Percentiles rank a stretch among this genome's conserved stretches.
These are phyloP conservation scores for Citropsis articulata DNA, from an alignment of 345 rosid genomes.

Conservation along the genomic window DNA sequence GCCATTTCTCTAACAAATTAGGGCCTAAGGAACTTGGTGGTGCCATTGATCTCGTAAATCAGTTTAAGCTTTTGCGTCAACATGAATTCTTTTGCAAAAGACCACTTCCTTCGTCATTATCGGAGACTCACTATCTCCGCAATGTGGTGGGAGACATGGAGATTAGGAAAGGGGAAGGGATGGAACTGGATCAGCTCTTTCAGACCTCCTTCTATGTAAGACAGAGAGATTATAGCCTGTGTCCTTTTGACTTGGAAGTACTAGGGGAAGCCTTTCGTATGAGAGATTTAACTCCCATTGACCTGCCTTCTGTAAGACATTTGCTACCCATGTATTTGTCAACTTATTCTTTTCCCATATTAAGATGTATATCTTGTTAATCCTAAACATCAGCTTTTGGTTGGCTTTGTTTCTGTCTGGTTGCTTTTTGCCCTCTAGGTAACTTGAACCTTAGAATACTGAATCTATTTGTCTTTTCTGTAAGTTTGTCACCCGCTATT, in stretches of 20 bases:
- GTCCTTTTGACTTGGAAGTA: conserved; percentile 60
- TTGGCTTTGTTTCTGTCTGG: background rate
- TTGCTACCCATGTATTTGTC: background rate
- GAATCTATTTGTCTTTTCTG: background rate
- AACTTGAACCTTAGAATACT: background rate
- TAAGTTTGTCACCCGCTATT: background rate
- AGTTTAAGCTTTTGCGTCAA: conserved; percentile 59
- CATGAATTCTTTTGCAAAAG: conserved; percentile 77
- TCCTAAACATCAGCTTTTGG: background rate
- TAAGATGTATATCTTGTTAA: background rate
- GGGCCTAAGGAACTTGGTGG: conserved; percentile 80
- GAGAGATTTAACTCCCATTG: conserved; percentile 55
- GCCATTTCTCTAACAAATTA: conserved; percentile 16
- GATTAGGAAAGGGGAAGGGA: conserved; percentile 83
- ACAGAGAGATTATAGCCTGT: conserved; percentile 39
- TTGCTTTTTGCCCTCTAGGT: background rate
- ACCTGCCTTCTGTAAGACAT: conserved; percentile 53
- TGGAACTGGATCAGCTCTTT: conserved; percentile 75
- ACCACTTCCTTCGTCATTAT: conserved; percentile 58
- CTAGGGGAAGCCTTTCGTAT: conserved; percentile 72
- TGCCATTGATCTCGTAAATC: conserved; percentile 75
- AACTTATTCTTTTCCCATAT: background rate
- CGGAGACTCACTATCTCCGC: conserved; percentile 64
- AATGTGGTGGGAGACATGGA: conserved; percentile 75
- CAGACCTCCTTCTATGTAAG: conserved; percentile 35